These are phyloP conservation scores for Lepiota brunneoincarnata DNA, from an alignment of 768 basidiomycete genomes.

Conservation along the genomic window DNA sequence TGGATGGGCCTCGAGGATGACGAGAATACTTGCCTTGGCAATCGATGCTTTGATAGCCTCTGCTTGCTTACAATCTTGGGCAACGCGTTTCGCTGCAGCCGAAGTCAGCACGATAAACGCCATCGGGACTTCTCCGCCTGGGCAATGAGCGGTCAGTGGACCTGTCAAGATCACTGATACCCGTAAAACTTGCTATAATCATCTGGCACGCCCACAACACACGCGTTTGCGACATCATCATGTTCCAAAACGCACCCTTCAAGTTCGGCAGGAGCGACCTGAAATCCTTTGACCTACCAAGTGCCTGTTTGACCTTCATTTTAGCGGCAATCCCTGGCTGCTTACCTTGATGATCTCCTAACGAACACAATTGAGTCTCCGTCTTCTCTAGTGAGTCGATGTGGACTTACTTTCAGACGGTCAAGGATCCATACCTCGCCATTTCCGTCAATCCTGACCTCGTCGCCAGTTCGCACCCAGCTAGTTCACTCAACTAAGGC, in stretches of 20 bases:
- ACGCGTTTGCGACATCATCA: slow-evolving; percentile 55
- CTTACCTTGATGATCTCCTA: slow-evolving; percentile 46
- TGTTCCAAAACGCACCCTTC: slow-evolving; percentile 68
- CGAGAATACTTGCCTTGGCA: slow-evolving; percentile 34
- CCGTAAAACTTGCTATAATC: slow-evolving; percentile 48
- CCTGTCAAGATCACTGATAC: not conserved
- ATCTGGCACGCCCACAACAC: slow-evolving; percentile 65
- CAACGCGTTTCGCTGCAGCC: slow-evolving; percentile 34
- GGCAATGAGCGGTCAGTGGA: not conserved
- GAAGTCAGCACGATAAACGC: slow-evolving; percentile 59
- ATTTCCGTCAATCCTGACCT: slow-evolving; percentile 51
- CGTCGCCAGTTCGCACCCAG: slow-evolving; percentile 71
- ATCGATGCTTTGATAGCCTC: slow-evolving; percentile 43
- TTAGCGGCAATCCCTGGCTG: not conserved
- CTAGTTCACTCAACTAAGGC: slow-evolving; percentile 25
- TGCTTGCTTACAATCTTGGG: slow-evolving; percentile 23
- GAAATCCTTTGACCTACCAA: slow-evolving; percentile 62
- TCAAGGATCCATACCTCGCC: slow-evolving; percentile 61
- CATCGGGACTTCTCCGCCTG: slow-evolving; percentile 65
- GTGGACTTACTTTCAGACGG: slow-evolving; percentile 49
- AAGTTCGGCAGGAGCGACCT: slow-evolving; percentile 73
- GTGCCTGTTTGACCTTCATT: slow-evolving; percentile 25
- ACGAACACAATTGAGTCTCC: not conserved
- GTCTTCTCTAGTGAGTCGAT: not conserved
- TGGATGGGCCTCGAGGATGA: not conserved